Evolutionary conservation across 441 rosid genomes (phyloP).

Genomic region (Populus hybrid): DNA sequence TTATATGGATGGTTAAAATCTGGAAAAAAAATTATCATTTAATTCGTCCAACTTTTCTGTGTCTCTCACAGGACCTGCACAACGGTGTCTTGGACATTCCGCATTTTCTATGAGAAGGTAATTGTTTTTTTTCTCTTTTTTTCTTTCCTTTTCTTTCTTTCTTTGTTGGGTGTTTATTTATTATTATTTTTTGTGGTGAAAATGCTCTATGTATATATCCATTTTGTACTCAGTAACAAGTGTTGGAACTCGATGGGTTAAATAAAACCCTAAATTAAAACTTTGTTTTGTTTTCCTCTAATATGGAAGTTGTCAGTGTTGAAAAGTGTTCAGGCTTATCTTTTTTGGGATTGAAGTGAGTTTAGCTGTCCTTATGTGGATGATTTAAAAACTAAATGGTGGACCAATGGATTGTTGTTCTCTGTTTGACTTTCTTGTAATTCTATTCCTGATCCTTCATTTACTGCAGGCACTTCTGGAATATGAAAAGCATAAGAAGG

Average conservation of each 20-base stretch:
- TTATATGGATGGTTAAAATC: background rate
- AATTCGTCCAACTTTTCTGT: conserved; percentile 20
- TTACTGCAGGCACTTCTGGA: conserved; percentile 70
- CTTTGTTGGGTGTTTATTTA: no score
- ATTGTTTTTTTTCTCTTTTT: conserved; percentile 2
- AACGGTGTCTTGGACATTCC: conserved; percentile 62
- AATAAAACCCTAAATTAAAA: background rate
- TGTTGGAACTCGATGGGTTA: background rate
- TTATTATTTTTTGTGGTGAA: background rate
- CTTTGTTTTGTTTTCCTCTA: background rate
- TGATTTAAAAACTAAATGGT: background rate
- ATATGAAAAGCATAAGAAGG: conserved; percentile 62
- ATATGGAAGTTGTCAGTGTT: background rate
- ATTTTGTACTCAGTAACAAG: background rate
- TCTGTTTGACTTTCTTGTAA: conserved; percentile 9
- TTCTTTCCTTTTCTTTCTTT: no score
- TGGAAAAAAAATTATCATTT: conserved; percentile 2
- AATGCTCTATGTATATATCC: background rate
- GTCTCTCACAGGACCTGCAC: conserved; percentile 75
- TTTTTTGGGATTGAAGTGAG: background rate
- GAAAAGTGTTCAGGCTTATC: background rate
- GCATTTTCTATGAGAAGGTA: conserved; percentile 63
- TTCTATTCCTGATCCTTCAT: conserved; percentile 19
- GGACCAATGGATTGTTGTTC: background rate
- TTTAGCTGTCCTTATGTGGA: background rate